Evolutionary conservation across 2,329 filamentous ascomycete genomes (phyloP).

Genomic region (Fusarium sp.): DNA sequence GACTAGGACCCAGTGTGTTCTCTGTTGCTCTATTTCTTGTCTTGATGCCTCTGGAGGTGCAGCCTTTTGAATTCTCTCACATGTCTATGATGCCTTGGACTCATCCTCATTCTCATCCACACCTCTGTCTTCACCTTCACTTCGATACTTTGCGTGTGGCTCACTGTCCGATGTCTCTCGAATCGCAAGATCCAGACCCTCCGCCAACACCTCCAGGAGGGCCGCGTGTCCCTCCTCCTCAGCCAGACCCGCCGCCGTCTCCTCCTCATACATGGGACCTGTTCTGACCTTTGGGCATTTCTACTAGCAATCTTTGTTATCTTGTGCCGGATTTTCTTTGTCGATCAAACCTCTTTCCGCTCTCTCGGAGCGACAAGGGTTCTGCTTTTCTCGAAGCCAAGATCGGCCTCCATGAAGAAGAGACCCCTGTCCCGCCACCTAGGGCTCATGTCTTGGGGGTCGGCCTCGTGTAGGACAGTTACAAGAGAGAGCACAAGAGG

Average conservation of each 20-base stretch:
- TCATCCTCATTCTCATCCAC: neutral
- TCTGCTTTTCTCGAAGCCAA: constrained; percentile 6
- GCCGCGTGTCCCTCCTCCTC: constrained; percentile 43
- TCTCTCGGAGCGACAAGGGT: constrained; percentile 5
- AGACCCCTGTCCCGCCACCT: constrained; percentile 8
- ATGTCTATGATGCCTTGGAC: constrained; percentile 12
- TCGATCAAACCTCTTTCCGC: constrained; percentile 13
- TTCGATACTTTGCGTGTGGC: neutral
- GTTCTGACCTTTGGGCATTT: neutral
- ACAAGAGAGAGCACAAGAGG: neutral
- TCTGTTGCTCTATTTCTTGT: neutral
- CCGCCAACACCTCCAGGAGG: constrained; percentile 43
- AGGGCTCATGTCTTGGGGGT: constrained; percentile 5
- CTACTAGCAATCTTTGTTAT: neutral
- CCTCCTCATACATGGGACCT: constrained; percentile 37
- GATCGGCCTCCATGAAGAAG: neutral
- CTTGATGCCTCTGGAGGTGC: neutral
- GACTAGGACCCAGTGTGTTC: neutral
- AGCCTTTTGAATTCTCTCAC: neutral
- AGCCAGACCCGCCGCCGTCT: constrained; percentile 42
- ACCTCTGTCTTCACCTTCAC: neutral
- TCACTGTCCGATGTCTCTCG: constrained; percentile 1
- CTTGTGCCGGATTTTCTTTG: neutral
- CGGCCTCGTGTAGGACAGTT: neutral
- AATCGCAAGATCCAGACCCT: constrained; percentile 38